phyloP scores from a whole-genome alignment of 2,329 filamentous ascomycete species.

The Hypoxylon sp. region DNA sequence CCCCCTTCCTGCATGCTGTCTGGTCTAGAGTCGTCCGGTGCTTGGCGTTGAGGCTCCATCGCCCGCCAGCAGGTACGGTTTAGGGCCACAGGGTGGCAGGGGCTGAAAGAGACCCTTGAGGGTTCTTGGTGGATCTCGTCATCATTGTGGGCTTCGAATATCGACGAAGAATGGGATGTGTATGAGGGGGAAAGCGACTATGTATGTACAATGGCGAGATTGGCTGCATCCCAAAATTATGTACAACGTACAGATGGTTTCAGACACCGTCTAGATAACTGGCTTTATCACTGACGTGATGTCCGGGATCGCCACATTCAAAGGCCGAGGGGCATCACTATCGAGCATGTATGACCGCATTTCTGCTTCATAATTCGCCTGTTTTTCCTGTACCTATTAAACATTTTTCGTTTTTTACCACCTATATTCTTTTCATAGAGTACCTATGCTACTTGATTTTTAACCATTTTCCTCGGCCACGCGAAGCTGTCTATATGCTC shows the following conservation, averaged over 20 bases:
- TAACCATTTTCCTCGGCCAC: slow-evolving; percentile 1
- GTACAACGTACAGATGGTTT: not conserved
- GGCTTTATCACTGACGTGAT: slow-evolving; percentile 24
- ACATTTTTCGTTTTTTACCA: not conserved
- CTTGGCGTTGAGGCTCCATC: not conserved
- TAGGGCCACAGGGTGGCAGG: too few species aligned
- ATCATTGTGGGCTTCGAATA: too few species aligned
- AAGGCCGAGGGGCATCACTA: not conserved
- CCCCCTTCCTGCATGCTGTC: too few species aligned
- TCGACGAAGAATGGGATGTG: too few species aligned
- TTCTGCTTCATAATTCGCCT: slow-evolving; percentile 8
- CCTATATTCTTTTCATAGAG: not conserved
- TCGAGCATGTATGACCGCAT: not conserved
- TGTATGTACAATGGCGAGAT: too few species aligned
- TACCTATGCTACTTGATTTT: slow-evolving; percentile 1
- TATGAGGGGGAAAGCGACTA: too few species aligned
- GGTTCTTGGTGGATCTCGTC: not conserved
- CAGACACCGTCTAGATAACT: not conserved
- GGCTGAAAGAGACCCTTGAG: not conserved
- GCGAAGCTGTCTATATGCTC: slow-evolving; percentile 44
- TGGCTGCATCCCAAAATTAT: too few species aligned
- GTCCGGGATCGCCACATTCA: slow-evolving; percentile 20
- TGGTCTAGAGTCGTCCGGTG: not conserved
- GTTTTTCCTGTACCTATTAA: not conserved
- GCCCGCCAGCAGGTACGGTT: not conserved